These are phyloP conservation scores for Crepidotus variabilis DNA, from an alignment of 768 basidiomycete genomes.

Conservation along the genomic window DNA sequence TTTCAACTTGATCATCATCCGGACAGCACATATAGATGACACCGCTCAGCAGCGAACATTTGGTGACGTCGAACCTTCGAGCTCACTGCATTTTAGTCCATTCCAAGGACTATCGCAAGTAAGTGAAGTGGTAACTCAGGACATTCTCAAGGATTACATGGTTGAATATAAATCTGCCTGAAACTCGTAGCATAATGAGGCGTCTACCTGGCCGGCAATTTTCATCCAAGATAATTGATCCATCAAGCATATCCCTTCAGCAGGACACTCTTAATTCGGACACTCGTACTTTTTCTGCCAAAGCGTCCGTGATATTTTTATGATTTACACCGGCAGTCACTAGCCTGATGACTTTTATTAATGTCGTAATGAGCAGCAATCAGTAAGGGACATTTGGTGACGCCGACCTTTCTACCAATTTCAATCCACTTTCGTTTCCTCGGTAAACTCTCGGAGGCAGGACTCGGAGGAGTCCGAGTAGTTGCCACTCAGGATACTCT, in stretches of 20 bases:
- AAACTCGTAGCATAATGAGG: no score
- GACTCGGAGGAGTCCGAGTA: background rate
- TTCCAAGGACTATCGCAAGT: background rate
- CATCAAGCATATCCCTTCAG: no score
- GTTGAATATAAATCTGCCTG: no score
- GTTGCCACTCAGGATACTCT: background rate
- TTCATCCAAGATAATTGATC: no score
- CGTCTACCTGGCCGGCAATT: no score
- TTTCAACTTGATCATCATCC: slow-evolving; percentile 27
- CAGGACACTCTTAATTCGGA: no score
- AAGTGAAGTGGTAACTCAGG: no score
- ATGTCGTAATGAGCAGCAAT: slow-evolving; percentile 17
- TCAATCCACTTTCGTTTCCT: no score
- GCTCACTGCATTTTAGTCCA: background rate
- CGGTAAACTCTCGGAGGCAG: background rate
- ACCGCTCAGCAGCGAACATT: background rate
- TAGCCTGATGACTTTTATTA: slow-evolving; percentile 16
- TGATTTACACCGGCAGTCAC: no score
- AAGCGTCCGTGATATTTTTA: no score
- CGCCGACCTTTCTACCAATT: background rate
- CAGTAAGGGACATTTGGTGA: background rate
- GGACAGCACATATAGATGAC: slow-evolving; percentile 3
- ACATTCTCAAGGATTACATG: no score
- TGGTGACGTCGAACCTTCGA: background rate
- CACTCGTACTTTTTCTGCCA: no score